Conservation (phyloP, 192 early-diverging fungal species). For the Backusella macrospora region DNA sequence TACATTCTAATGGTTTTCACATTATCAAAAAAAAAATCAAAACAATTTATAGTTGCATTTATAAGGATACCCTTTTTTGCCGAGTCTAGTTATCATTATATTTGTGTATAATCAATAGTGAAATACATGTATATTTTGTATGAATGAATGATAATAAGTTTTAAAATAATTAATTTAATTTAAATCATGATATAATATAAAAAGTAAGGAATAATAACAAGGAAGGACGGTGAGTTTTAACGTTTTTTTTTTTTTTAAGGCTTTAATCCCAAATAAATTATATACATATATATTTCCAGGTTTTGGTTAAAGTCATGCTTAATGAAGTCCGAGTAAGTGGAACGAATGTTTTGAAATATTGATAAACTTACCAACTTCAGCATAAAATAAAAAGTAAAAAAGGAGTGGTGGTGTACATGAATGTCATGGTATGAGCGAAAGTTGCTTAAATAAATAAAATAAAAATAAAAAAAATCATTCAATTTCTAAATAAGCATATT, state of each 20-base stretch:
- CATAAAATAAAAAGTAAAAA: not conserved
- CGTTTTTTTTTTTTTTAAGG: not conserved
- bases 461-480: not conserved
- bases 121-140: not conserved
- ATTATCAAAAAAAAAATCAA: not conserved
- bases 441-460: too few species aligned
- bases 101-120: not conserved
- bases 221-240: not conserved
- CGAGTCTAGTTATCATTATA: not conserved
- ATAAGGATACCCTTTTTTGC: not conserved
- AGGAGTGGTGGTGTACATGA: not conserved
- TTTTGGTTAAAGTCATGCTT: not conserved
- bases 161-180: not conserved
- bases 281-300: not conserved
- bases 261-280: not conserved
- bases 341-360: not conserved
- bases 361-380: not conserved
- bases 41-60: not conserved
- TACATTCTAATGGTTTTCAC: not conserved
- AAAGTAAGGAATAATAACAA: not conserved
- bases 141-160: not conserved
- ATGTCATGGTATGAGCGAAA: not conserved
- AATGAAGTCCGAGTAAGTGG: not conserved
- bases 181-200: not conserved
- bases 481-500: not conserved